phyloP scores from a whole-genome alignment of 805 yeast genomes.

The Metschnikowia lochheadii region DNA sequence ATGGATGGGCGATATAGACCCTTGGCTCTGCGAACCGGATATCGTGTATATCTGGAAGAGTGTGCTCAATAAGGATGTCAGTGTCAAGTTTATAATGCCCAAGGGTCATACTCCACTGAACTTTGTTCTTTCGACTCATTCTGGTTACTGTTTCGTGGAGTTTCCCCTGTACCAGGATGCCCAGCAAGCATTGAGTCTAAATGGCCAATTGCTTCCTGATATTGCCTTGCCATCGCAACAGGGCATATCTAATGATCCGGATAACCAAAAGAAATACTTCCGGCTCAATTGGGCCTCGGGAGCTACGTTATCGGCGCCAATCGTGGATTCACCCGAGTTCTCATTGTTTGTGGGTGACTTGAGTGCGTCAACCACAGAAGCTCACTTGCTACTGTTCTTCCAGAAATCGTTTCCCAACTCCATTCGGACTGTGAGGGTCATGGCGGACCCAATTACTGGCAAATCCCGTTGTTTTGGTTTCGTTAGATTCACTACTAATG shows the following conservation, averaged over 20 bases:
- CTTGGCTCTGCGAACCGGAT: slow-evolving; percentile 67
- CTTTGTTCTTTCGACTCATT: slow-evolving; percentile 26
- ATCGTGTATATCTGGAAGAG: slow-evolving; percentile 55
- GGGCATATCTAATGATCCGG: slow-evolving; percentile 38
- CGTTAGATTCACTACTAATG: slow-evolving; percentile 68
- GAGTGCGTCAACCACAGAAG: slow-evolving; percentile 75
- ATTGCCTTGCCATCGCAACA: slow-evolving; percentile 44
- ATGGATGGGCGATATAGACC: slow-evolving; percentile 89
- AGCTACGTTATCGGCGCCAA: slow-evolving; percentile 68
- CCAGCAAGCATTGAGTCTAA: slow-evolving; percentile 59
- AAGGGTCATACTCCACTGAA: slow-evolving; percentile 21
- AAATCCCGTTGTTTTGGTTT: slow-evolving; percentile 78
- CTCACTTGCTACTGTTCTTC: slow-evolving; percentile 67
- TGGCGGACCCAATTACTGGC: slow-evolving; percentile 81
- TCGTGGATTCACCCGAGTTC: slow-evolving; percentile 70
- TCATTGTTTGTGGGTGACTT: slow-evolving; percentile 82
- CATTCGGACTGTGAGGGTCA: slow-evolving; percentile 75
- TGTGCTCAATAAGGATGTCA: slow-evolving; percentile 49
- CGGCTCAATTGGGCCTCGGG: slow-evolving; percentile 83
- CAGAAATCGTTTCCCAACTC: slow-evolving; percentile 59
- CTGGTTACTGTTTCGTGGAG: slow-evolving; percentile 77
- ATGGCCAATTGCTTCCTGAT: slow-evolving; percentile 64
- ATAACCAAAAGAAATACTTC: slow-evolving; percentile 55
- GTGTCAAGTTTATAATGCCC: slow-evolving; percentile 62
- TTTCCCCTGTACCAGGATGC: slow-evolving; percentile 68